A percentile compares a stretch with the other conserved stretches of the same genome.
Evolutionary conservation across 345 rosid species (phyloP).

Genomic region (Syzygium grande): DNA sequence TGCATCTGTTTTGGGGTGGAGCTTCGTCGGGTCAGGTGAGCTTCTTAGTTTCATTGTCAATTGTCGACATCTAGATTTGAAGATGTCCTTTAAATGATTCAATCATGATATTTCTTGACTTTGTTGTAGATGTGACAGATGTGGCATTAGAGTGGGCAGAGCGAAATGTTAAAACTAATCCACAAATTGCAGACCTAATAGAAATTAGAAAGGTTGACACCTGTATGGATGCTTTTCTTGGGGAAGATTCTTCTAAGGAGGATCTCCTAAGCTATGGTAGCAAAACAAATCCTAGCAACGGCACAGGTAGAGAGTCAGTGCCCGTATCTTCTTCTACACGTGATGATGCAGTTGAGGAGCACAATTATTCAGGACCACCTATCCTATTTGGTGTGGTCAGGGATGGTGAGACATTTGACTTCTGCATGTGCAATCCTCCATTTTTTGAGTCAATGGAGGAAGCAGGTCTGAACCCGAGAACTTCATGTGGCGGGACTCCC

Average conservation of each 20-base stretch:
- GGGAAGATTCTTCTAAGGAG: slow-evolving; percentile 4
- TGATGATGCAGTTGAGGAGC: slow-evolving; percentile 8
- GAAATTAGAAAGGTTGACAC: slow-evolving; percentile 56
- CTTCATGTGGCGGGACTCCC: slow-evolving; percentile 84
- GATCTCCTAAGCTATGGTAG: slow-evolving; percentile 12
- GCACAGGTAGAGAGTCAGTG: slow-evolving; percentile 4
- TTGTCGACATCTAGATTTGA: background rate
- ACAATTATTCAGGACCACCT: slow-evolving; percentile 33
- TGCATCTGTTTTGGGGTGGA: slow-evolving; percentile 78
- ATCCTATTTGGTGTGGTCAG: slow-evolving; percentile 57
- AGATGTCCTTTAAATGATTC: background rate
- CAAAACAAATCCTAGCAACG: slow-evolving; percentile 1
- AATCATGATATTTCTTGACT: background rate
- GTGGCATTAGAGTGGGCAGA: slow-evolving; percentile 92
- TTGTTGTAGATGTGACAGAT: slow-evolving; percentile 61
- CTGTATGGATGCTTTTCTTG: slow-evolving; percentile 4
- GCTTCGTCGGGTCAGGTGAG: slow-evolving; percentile 74
- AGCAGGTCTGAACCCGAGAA: slow-evolving; percentile 86
- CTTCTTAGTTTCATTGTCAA: background rate
- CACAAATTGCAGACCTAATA: slow-evolving; percentile 49
- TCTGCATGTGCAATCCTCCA: slow-evolving; percentile 98
- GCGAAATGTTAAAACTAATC: slow-evolving; percentile 65
- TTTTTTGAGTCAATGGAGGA: slow-evolving; percentile 76
- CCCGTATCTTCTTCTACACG: slow-evolving; percentile 6
- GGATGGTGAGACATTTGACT: slow-evolving; percentile 73